phyloP scores from a whole-genome alignment of 495 filamentous ascomycete genomes.

The Penicillium maclennaniae region DNA sequence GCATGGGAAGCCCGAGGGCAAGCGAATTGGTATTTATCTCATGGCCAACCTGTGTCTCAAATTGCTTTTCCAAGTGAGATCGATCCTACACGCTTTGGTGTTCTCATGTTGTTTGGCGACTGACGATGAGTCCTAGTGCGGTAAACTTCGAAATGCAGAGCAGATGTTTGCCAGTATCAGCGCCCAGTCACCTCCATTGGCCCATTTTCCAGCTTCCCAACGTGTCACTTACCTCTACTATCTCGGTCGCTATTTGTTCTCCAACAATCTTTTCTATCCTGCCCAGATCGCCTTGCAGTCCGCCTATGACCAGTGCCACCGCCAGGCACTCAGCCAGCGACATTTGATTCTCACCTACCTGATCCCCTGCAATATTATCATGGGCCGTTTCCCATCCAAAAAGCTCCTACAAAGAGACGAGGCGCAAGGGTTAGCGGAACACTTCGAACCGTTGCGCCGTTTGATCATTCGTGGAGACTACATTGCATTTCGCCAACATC shows the following conservation, averaged over 20 bases:
- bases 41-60: slow-evolving; percentile 91
- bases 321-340: slow-evolving; percentile 63
- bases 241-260: slow-evolving; percentile 83
- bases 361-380: slow-evolving; percentile 74
- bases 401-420: slow-evolving; percentile 67
- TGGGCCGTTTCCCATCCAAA: slow-evolving; percentile 76
- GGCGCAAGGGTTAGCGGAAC: slow-evolving; percentile 60
- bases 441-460: slow-evolving; percentile 68
- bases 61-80: slow-evolving; percentile 72
- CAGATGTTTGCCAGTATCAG: slow-evolving; percentile 89
- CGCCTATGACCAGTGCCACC: slow-evolving; percentile 76
- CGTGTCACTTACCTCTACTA: slow-evolving; percentile 92
- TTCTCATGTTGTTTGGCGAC: neutral
- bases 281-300: slow-evolving; percentile 69
- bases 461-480: slow-evolving; percentile 80
- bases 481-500: slow-evolving; percentile 65
- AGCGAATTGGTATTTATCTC: slow-evolving; percentile 80
- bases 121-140: slow-evolving; percentile 34
- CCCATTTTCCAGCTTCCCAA: slow-evolving; percentile 79
- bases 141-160: slow-evolving; percentile 61
- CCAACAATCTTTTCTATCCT: slow-evolving; percentile 72
- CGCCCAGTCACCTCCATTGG: slow-evolving; percentile 72
- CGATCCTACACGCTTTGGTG: neutral
- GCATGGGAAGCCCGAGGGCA: slow-evolving; percentile 64
- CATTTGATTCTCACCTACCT: slow-evolving; percentile 79